Conservation (phyloP, 2,329 filamentous ascomycete genomes). For the Phoma herbarum region DNA sequence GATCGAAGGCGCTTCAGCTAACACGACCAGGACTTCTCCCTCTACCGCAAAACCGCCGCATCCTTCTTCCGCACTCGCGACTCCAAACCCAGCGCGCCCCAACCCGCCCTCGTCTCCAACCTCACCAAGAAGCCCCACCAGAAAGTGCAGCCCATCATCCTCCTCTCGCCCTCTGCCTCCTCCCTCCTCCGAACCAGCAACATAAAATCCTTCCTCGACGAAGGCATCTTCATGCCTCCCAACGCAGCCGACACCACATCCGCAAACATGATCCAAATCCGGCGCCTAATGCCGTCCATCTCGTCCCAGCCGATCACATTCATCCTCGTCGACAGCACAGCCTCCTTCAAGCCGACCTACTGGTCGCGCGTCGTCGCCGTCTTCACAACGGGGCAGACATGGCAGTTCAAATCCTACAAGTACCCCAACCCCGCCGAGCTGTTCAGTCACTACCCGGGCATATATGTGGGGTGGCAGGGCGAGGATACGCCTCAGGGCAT, state of each 20-base stretch:
- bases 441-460: constrained; percentile 85
- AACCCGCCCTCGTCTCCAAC: constrained; percentile 50
- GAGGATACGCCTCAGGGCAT: constrained; percentile 82
- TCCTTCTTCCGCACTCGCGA: constrained; percentile 71
- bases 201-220: constrained; percentile 90
- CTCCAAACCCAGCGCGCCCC: constrained; percentile 47
- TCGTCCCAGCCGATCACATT: constrained; percentile 81
- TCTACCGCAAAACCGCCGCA: constrained; percentile 85
- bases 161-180: constrained; percentile 94
- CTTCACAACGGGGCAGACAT: constrained; percentile 95
- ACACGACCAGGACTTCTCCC: constrained; percentile 81
- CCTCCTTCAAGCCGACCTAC: constrained; percentile 97
- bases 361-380: constrained; percentile 95
- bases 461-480: constrained; percentile 91
- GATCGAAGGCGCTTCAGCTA: constrained; percentile 15
- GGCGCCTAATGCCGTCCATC: constrained; percentile 75
- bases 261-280: constrained; percentile 83
- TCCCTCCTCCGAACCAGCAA: constrained; percentile 95
- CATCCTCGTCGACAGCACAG: constrained; percentile 91
- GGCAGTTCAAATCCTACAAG: constrained; percentile 99
- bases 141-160: constrained; percentile 81
- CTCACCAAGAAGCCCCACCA: constrained; percentile 52
- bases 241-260: constrained; percentile 69
- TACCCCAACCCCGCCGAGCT: constrained; percentile 89
- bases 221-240: constrained; percentile 80